phyloP scores from a whole-genome alignment of 2,329 filamentous ascomycete species.

The Exophiala sp. region DNA sequence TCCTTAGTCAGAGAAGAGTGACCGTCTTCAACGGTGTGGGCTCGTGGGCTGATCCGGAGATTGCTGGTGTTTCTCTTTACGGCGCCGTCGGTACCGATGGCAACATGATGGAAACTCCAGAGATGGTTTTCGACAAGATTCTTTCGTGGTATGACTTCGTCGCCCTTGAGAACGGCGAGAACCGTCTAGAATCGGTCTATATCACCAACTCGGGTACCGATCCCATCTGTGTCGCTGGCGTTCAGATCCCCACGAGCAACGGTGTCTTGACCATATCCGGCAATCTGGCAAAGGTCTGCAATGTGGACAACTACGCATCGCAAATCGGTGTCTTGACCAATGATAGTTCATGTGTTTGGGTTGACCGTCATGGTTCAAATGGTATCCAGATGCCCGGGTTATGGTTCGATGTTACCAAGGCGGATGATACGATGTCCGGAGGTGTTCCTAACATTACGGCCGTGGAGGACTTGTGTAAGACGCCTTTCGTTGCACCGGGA shows the following conservation, averaged over 20 bases:
- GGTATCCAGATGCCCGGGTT: neutral
- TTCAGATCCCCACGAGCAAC: neutral
- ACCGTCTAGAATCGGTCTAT: neutral
- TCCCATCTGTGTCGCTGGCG: neutral
- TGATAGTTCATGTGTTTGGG: neutral
- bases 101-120: no score
- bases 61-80: no score
- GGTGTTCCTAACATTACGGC: neutral
- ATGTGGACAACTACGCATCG: neutral
- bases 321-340: neutral
- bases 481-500: neutral
- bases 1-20: no score
- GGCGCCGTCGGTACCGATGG: no score
- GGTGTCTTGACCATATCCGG: conserved; percentile 1
- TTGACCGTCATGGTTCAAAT: neutral
- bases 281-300: conserved; percentile 1
- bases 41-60: no score
- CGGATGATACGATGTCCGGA: neutral
- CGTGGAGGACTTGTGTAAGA: neutral
- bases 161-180: no score
- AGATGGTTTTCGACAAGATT: no score
- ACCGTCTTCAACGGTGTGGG: no score
- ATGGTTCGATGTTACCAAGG: neutral
- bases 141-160: no score
- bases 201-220: neutral